These are phyloP conservation scores for Sequoiadendron giganteum DNA, from an alignment of 75 land plant genomes.

Conservation along the genomic window DNA sequence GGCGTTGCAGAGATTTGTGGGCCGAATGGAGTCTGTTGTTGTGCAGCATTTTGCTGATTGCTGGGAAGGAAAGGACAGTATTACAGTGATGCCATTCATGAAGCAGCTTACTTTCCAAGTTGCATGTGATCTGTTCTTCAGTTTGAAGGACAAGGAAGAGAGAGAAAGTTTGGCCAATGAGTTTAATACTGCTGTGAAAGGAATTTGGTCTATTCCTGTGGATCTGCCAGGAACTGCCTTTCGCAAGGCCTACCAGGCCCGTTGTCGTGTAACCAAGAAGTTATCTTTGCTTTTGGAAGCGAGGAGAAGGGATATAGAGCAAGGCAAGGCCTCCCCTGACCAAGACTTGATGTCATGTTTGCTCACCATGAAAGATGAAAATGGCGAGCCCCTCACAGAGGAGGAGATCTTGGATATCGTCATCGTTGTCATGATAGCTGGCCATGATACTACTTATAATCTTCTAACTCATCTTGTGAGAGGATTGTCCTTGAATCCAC, in stretches of 20 bases:
- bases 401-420: constrained; percentile 4
- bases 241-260: background rate
- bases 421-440: background rate
- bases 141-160: constrained; percentile 10
- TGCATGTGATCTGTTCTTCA: constrained; percentile 19
- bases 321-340: background rate
- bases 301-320: background rate
- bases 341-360: constrained; percentile 1
- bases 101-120: constrained; percentile 27
- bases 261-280: background rate
- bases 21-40: constrained; percentile 29
- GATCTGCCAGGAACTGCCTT: background rate
- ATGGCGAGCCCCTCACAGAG: background rate
- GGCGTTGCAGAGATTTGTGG: constrained; percentile 33
- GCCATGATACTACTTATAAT: background rate
- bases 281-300: background rate
- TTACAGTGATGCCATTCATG: constrained; percentile 34
- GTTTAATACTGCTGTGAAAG: background rate
- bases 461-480: background rate
- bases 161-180: background rate
- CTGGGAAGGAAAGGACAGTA: constrained; percentile 21
- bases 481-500: background rate
- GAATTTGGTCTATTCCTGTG: background rate
- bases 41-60: constrained; percentile 23
- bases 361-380: background rate